Evolutionary conservation across 164 flowering plant genomes (phyloP), one percentile per base, ranked within the genome.

Genomic region (Annona squamosa): DNA sequence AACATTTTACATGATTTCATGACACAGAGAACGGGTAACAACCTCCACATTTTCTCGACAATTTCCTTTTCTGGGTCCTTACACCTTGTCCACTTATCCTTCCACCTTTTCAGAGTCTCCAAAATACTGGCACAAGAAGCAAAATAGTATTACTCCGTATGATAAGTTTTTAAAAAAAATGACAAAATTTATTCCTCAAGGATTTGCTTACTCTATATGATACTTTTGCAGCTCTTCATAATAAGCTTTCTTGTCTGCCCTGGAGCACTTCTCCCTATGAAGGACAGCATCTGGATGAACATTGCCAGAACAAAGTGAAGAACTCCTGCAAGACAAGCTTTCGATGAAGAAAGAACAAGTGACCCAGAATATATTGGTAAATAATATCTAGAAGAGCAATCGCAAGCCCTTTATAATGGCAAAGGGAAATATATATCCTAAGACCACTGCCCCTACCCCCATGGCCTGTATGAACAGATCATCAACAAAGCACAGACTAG

Each of bases 211-310:
- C 98, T 83, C 84, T 67, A 83, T 72, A 74, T 94, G 98, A 79
- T 94, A 91, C 43, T 84, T 84, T 70, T 85, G 89, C 69, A 92
- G 75, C 77, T 88, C 87, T 4, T 74, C 74, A 79, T 86, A 86
- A 78, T 90, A 90, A 46, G 77, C 83, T 69, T 79, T 89, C 83
- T 86, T 89, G 52, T 73, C 85, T 52, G 83, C 79, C 81, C 72
- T 86, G 62, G 87, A 72, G 79, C 68, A 46, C 70, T 70, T 77
- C 68, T 89, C 97, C 69, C 76, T 73, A 10, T 43, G 48, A 77
- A 83, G 72, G 77, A 91, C 73, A 59, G 81, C 82, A 84, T 94
- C 97, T n/a, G 98, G 97, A 74, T 92, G 97, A 81, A 84, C 84
- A 75, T 82, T 66, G 68, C 95, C 93, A 65, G 91, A 91, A 84